Percentiles rank a stretch among this genome's conserved stretches.
Evolutionary conservation across 768 basidiomycete species (phyloP).

Genomic region (Lactarius evosmus): DNA sequence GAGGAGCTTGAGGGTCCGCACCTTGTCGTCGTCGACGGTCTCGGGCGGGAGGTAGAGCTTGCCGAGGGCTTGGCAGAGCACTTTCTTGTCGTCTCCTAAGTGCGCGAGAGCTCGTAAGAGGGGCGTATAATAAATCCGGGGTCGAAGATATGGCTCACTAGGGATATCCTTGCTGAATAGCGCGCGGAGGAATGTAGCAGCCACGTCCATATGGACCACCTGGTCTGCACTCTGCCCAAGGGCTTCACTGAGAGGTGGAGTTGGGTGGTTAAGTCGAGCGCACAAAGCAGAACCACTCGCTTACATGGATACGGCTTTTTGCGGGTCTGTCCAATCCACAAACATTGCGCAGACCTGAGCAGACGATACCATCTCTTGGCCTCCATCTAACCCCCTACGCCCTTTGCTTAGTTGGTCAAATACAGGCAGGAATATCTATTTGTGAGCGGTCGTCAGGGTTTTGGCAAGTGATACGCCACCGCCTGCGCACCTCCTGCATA

Average conservation of each 20-base stretch:
- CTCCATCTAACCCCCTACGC: slow-evolving; percentile 64
- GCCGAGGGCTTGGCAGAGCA: slow-evolving; percentile 44
- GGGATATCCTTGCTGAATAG: slow-evolving; percentile 48
- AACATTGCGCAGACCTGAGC: slow-evolving; percentile 75
- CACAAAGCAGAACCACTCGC: slow-evolving; percentile 31
- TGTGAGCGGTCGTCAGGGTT: neutral
- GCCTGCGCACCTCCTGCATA: slow-evolving; percentile 60
- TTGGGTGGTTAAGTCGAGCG: slow-evolving; percentile 10
- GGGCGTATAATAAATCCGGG: no score
- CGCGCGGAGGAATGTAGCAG: slow-evolving; percentile 47
- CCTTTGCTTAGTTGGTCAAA: slow-evolving; percentile 58
- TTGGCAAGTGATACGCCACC: neutral
- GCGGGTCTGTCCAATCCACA: slow-evolving; percentile 85
- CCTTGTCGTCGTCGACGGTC: slow-evolving; percentile 60
- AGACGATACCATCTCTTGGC: slow-evolving; percentile 68
- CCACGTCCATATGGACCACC: slow-evolving; percentile 54
- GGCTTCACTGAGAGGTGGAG: slow-evolving; percentile 38
- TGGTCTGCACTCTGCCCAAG: slow-evolving; percentile 41
- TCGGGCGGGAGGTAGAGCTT: slow-evolving; percentile 65
- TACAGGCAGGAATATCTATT: slow-evolving; percentile 66
- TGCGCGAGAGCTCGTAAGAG: neutral
- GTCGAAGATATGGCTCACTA: slow-evolving; percentile 42
- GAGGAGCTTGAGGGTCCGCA: slow-evolving; percentile 59
- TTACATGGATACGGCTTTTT: slow-evolving; percentile 59
- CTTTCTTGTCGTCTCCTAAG: slow-evolving; percentile 48